Base-by-base conservation (phyloP, 768 basidiomycete species). In the Trametes meyenii region DNA sequence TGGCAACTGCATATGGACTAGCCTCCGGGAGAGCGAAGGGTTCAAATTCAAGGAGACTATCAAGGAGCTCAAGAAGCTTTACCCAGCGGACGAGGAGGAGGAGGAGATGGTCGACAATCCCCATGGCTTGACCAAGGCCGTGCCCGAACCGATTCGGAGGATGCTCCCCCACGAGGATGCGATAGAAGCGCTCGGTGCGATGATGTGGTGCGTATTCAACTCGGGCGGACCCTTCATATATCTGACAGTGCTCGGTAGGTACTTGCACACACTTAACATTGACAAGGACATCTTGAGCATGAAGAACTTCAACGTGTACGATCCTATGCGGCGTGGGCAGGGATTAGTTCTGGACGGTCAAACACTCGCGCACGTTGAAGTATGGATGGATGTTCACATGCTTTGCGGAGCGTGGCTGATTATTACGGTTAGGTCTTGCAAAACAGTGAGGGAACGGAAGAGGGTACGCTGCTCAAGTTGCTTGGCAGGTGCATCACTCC, bases 241-340 rank as follows among this genome's bases (percentile, higher is more conserved):
- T 77, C 43, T 53, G 49, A 63, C 1, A n/a, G 16, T 7, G 12
- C 16, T n/a, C 11, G 14, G 58, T 36, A 88, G 89, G 85, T 94
- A 94, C 71, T 83, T 98, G 14, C 87, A 90, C 39, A 92, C 93
- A 62, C 82, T 99, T 42, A 98, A 98, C 70, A 94, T 98, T 64
- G 96, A 96, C 77, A 91, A 93, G 71, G 96, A 98, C 65, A 86
- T 99, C 57, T 74, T 99, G 69, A 92, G 88, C 56, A 95, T 97
- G 89, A 90, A 87, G 77, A 98, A 98, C 71, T 99, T 99, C 82
- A 96, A 98, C 67, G 81, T 97, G 40, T 97, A 96, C 70, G 94
- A 98, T 73, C 97, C 97, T 0, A 94, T 98, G 85, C 88, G 90
- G 71, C 82, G 83, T 62, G 95, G 94, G n/a, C 81, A 88, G 70